Evolutionary conservation across 495 filamentous ascomycete species (phyloP).

Genomic region (Neurospora sp.): DNA sequence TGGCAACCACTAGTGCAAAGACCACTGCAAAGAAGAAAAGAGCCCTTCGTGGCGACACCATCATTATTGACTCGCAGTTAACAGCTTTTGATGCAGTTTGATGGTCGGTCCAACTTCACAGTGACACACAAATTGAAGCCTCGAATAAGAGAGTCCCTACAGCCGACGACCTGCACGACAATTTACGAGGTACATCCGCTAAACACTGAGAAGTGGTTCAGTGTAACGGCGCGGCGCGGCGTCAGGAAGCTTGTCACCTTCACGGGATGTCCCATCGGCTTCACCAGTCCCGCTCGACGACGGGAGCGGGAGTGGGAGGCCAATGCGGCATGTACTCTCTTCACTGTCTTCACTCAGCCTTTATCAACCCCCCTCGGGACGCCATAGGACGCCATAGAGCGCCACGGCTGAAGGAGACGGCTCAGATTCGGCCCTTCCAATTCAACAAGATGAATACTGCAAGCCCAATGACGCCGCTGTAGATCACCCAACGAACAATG

Average conservation of each 20-base stretch:
- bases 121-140: neutral
- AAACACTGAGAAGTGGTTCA: neutral
- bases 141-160: neutral
- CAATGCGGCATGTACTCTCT: neutral
- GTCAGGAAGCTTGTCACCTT: neutral
- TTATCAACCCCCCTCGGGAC: neutral
- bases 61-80: neutral
- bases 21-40: neutral
- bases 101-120: no score
- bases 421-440: conserved; percentile 18
- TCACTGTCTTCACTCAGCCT: neutral
- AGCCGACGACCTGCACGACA: neutral
- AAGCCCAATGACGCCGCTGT: conserved; percentile 1
- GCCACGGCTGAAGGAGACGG: conserved; percentile 15
- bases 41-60: neutral
- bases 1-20: conserved; percentile 4
- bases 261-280: neutral
- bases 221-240: neutral
- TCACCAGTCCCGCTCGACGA: neutral
- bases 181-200: neutral
- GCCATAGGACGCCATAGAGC: neutral
- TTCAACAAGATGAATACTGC: conserved; percentile 3
- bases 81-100: neutral
- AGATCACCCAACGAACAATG: neutral
- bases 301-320: neutral